Conservation (phyloP, 768 basidiomycete genomes). For the Symmetrospora coprosmae region DNA sequence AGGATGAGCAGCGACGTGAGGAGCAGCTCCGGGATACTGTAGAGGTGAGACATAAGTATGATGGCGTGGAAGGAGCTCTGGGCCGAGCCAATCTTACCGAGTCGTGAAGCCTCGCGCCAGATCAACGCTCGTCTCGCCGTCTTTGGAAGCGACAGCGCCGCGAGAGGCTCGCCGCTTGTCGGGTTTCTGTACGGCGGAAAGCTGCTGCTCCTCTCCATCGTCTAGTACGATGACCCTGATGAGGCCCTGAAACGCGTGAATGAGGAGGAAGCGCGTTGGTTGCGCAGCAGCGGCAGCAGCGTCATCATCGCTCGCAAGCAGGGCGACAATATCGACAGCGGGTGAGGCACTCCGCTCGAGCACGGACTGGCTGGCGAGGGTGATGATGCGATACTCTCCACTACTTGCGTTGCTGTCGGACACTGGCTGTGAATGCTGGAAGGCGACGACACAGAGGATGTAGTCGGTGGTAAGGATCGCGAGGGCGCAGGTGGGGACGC, state of each 20-base stretch:
- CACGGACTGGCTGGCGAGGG: conserved; percentile 1
- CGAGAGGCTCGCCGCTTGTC: no score
- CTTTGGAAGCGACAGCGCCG: background rate
- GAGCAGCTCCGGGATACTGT: conserved; percentile 16
- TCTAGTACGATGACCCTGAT: conserved; percentile 28
- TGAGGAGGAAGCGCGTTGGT: conserved; percentile 22
- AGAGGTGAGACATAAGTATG: background rate
- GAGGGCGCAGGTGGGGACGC: conserved; percentile 17
- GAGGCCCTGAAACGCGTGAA: conserved; percentile 31
- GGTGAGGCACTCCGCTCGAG: conserved; percentile 7
- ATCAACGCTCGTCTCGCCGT: conserved; percentile 16
- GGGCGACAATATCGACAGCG: conserved; percentile 13
- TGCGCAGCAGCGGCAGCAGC: background rate
- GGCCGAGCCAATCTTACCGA: background rate
- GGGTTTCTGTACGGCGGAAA: no score
- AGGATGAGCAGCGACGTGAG: conserved; percentile 3
- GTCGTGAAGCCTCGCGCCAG: conserved; percentile 25
- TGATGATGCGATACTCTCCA: background rate
- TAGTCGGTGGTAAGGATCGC: conserved; percentile 28
- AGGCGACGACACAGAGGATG: conserved; percentile 25
- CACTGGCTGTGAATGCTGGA: no score
- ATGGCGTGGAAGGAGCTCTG: background rate
- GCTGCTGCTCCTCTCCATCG: background rate
- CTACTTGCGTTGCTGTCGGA: no score
- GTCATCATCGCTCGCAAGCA: background rate